These are phyloP conservation scores for Ciborinia camelliae DNA, from an alignment of 2,329 filamentous ascomycete species.

Conservation along the genomic window DNA sequence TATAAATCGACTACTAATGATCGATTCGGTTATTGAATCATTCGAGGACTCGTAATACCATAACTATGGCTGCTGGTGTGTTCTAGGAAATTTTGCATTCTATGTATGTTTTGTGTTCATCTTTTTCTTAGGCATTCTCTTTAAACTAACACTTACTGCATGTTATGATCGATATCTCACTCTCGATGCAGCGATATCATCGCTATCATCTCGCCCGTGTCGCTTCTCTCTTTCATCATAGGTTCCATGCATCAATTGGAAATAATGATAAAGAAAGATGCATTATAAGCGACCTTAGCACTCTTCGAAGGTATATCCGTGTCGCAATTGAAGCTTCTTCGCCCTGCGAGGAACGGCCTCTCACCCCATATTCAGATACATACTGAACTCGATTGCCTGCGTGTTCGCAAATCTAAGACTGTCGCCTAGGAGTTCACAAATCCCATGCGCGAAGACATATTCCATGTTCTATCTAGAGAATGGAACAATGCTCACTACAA, in stretches of 20 bases:
- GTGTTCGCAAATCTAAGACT: constrained; percentile 53
- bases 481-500: neutral
- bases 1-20: constrained; percentile 41
- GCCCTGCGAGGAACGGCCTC: constrained; percentile 53
- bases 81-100: constrained; percentile 40
- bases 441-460: constrained; percentile 6
- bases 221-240: constrained; percentile 46
- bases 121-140: constrained; percentile 47
- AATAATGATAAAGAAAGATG: constrained; percentile 46
- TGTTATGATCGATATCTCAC: constrained; percentile 50
- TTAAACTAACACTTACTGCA: constrained; percentile 51
- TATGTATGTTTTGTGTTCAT: neutral
- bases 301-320: constrained; percentile 47
- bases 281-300: constrained; percentile 47
- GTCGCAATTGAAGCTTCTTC: constrained; percentile 44
- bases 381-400: constrained; percentile 56
- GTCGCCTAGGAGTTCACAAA: constrained; percentile 45
- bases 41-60: constrained; percentile 41
- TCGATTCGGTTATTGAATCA: constrained; percentile 44
- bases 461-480: neutral
- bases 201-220: constrained; percentile 48
- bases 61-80: constrained; percentile 34
- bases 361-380: constrained; percentile 42
- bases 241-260: constrained; percentile 42
- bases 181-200: constrained; percentile 26